A percentile compares a stretch with the other conserved stretches of the same genome.
phyloP scores from a whole-genome alignment of 169 alveolate genomes.

The Ichthyophthirius multifiliis region DNA sequence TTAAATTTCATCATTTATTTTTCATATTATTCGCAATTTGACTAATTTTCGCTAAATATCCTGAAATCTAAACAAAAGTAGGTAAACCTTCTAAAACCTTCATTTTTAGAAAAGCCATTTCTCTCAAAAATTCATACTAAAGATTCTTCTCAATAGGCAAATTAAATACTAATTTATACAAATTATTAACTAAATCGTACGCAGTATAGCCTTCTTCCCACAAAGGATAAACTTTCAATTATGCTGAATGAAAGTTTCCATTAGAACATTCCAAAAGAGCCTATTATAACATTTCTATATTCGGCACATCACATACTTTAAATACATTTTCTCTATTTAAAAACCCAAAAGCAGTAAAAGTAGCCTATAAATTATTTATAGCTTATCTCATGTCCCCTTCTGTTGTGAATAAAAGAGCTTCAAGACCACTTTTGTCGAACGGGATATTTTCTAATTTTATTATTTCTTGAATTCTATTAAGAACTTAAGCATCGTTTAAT shows the following conservation, averaged over 20 bases:
- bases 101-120: constrained; percentile 72
- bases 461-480: constrained; percentile 85
- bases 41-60: constrained; percentile 66
- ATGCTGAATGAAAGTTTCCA: constrained; percentile 88
- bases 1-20: no score
- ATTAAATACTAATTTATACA: constrained; percentile 67
- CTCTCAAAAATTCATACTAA: constrained; percentile 62
- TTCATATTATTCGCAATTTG: background rate
- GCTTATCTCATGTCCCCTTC: constrained; percentile 93
- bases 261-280: constrained; percentile 82
- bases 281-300: constrained; percentile 90
- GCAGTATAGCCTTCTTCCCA: constrained; percentile 90
- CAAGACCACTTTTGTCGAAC: constrained; percentile 90
- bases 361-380: constrained; percentile 95
- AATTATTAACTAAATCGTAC: constrained; percentile 84
- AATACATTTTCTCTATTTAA: constrained; percentile 95
- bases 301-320: constrained; percentile 97
- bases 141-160: constrained; percentile 62
- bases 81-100: constrained; percentile 79
- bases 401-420: constrained; percentile 95
- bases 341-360: constrained; percentile 93
- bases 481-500: constrained; percentile 92
- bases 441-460: constrained; percentile 78
- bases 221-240: constrained; percentile 65
- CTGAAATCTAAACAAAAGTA: constrained; percentile 67